These are phyloP conservation scores for Boletus fagicola DNA, from an alignment of 768 basidiomycete species.

Conservation along the genomic window DNA sequence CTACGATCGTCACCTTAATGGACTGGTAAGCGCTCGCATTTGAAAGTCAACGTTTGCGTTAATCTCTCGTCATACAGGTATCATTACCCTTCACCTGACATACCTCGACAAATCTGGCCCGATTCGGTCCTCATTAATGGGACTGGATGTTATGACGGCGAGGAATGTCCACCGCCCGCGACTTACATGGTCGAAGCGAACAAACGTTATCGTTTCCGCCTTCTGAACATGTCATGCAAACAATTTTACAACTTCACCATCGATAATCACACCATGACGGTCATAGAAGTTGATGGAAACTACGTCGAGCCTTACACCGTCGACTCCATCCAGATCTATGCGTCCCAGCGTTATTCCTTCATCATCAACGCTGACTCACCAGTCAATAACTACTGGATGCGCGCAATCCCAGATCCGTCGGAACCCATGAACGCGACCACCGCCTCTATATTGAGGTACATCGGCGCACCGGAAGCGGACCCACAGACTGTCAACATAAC, in stretches of 20 bases:
- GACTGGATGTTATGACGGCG: constrained; percentile 33
- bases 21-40: neutral
- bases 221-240: constrained; percentile 38
- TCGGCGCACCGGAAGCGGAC: constrained; percentile 12
- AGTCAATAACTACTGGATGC: constrained; percentile 41
- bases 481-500: constrained; percentile 7
- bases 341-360: constrained; percentile 48
- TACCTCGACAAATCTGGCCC: constrained; percentile 16
- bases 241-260: constrained; percentile 30
- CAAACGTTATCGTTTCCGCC: constrained; percentile 40
- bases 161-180: constrained; percentile 21
- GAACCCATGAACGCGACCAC: neutral
- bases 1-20: neutral
- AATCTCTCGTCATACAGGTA: constrained; percentile 12
- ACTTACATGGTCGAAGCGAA: constrained; percentile 34
- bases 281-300: constrained; percentile 46
- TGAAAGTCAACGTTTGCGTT: neutral
- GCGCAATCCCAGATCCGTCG: neutral
- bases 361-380: constrained; percentile 41
- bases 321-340: constrained; percentile 36
- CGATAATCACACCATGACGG: constrained; percentile 29
- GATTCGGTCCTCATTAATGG: constrained; percentile 44
- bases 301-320: constrained; percentile 40
- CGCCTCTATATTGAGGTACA: constrained; percentile 20
- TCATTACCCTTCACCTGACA: constrained; percentile 11